A percentile compares a stretch with the other conserved stretches of the same genome.
These are phyloP conservation scores for Sugiyamaella pinicola DNA, from an alignment of 1,139 yeast species.

Conservation along the genomic window DNA sequence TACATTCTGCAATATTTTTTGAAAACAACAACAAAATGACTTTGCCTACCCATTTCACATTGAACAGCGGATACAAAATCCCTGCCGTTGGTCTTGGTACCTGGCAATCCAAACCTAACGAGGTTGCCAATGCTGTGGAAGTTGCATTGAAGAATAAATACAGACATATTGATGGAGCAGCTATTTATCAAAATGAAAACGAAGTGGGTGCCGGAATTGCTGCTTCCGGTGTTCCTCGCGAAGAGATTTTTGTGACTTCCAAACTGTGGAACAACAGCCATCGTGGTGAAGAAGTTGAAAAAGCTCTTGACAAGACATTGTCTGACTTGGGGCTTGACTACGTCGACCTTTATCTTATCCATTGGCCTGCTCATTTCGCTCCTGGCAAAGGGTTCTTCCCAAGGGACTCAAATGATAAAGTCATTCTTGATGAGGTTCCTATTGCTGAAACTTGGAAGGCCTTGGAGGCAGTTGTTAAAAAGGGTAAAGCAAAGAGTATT, in stretches of 20 bases:
- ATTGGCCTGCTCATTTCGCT: slow-evolving; percentile 64
- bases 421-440: slow-evolving; percentile 65
- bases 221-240: slow-evolving; percentile 46
- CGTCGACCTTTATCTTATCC: slow-evolving; percentile 68
- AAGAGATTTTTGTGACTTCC: slow-evolving; percentile 73
- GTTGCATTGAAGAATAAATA: slow-evolving; percentile 59
- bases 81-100: slow-evolving; percentile 64
- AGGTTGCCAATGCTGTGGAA: slow-evolving; percentile 41
- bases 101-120: slow-evolving; percentile 51
- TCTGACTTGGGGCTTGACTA: slow-evolving; percentile 65
- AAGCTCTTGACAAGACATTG: slow-evolving; percentile 60
- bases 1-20: too few relatives aligned
- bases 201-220: slow-evolving; percentile 54
- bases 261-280: slow-evolving; percentile 83
- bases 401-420: slow-evolving; percentile 72
- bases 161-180: slow-evolving; percentile 70
- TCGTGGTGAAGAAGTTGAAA: slow-evolving; percentile 54
- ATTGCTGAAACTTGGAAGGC: slow-evolving; percentile 78
- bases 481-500: slow-evolving; percentile 67
- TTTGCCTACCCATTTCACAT: slow-evolving; percentile 21
- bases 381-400: slow-evolving; percentile 66
- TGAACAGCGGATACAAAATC: slow-evolving; percentile 43
- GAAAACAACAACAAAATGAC: slow-evolving; percentile 10
- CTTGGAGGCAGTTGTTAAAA: slow-evolving; percentile 58
- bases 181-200: slow-evolving; percentile 55